Base-by-base conservation (phyloP, 441 rosid genomes). In the Populus tomentosa region DNA sequence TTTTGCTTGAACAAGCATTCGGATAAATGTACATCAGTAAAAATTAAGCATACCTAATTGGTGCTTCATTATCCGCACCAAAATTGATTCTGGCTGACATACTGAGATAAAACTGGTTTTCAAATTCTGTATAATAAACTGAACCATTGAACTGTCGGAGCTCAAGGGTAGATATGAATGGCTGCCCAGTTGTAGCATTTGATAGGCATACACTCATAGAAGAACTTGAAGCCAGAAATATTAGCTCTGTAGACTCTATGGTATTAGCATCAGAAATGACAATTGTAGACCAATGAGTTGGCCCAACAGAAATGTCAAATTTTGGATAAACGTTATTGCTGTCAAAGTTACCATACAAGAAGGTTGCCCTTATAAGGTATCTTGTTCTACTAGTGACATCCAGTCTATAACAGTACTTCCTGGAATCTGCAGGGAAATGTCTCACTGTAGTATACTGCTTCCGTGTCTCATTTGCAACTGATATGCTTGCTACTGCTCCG, bases 111-210 rank as follows among this genome's bases (percentile, higher is more conserved):
- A 82, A 94, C 75, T 64, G 89, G 73, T 90, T 87, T 84, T 96
- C 99, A 56, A 0, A 87, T 23, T 42, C 74, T 0, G 97, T 94
- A 32, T 28, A 74, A 81, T 96, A 96, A 80, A 90, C 81, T 5
- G 97, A 94, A 75, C 98, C 99, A 71, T 90, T 92, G 88, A 96
- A 85, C 81, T 90, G 97, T 28, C 99, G 94, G 65, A 96, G 95
- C 92, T 96, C 99, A 77, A 96, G 95, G 32, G 98, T 94, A 33
- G 98, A 94, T 80, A 96, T 91, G 87, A 96, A 96, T 21, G 98
- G 99, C 85, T 89, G 91, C 13, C 99, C 98, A 1, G 98, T 94
- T 14, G 98, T 96, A 59, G 99, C 99, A 82, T 94, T 94, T 7
- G 99, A 96, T 79, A 96, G 86, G 82, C 99, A 96, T 75, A 96